Percentiles rank a stretch among this genome's conserved stretches.
Conservation (phyloP, 495 filamentous ascomycete genomes). For the Haplographium delicatum region DNA sequence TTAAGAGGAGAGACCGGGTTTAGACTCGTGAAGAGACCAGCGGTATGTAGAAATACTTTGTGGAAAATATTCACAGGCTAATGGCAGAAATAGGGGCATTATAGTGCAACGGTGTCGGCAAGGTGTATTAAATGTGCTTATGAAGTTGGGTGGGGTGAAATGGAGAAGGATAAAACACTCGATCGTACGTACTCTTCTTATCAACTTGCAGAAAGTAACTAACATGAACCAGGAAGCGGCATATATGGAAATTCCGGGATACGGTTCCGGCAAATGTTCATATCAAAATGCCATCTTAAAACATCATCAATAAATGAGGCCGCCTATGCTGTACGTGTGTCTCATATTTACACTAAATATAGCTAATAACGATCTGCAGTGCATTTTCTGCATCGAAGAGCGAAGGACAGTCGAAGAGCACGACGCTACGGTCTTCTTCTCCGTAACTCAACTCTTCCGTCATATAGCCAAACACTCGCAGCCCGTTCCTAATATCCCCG, state of each 20-base stretch:
- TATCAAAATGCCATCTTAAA: slow-evolving; percentile 24
- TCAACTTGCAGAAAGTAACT: not conserved
- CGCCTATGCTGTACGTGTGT: slow-evolving; percentile 16
- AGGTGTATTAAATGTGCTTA: slow-evolving; percentile 24
- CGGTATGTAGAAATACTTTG: slow-evolving; percentile 4
- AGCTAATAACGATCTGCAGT: slow-evolving; percentile 10
- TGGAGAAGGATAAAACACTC: slow-evolving; percentile 22
- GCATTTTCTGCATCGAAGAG: slow-evolving; percentile 24
- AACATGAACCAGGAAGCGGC: slow-evolving; percentile 12
- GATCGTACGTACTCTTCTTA: slow-evolving; percentile 10
- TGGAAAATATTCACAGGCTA: not conserved
- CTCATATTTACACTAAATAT: not conserved
- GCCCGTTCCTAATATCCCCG: slow-evolving; percentile 33
- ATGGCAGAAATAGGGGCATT: slow-evolving; percentile 13
- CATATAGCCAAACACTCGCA: slow-evolving; percentile 23
- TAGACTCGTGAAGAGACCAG: slow-evolving; percentile 22
- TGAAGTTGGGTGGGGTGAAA: slow-evolving; percentile 23
- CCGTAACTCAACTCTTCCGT: slow-evolving; percentile 19
- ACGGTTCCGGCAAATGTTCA: slow-evolving; percentile 21
- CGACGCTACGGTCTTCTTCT: slow-evolving; percentile 28
- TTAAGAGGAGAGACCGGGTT: slow-evolving; percentile 20
- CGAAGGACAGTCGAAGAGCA: slow-evolving; percentile 24
- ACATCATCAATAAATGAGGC: slow-evolving; percentile 12
- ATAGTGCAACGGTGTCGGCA: slow-evolving; percentile 18
- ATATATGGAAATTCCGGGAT: slow-evolving; percentile 22